phyloP scores from a whole-genome alignment of 148 eudicot species.

The Vaccinium myrtillus region DNA sequence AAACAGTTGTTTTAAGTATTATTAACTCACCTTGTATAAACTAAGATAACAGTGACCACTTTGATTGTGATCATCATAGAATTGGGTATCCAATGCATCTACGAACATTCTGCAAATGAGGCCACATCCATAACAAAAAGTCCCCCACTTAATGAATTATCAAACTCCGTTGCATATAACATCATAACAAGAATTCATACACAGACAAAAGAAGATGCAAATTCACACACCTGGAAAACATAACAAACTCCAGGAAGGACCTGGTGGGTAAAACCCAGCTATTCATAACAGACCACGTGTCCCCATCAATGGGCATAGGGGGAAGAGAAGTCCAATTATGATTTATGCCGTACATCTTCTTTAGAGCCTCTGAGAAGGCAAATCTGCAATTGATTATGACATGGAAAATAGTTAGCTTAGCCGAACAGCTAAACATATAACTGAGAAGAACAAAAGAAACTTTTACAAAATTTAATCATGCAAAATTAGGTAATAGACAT shows the following conservation, averaged over 20 bases:
- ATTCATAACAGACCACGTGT: constrained; percentile 89
- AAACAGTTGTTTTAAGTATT: neutral
- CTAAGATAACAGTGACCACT: constrained; percentile 71
- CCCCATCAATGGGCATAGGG: constrained; percentile 75
- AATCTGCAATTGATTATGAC: constrained; percentile 39
- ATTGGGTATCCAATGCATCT: constrained; percentile 68
- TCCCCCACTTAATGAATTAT: neutral
- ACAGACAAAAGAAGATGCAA: neutral
- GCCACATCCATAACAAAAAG: neutral
- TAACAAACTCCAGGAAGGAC: constrained; percentile 87
- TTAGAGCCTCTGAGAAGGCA: constrained; percentile 74
- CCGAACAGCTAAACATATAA: neutral
- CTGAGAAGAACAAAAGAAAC: neutral
- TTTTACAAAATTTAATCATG: neutral
- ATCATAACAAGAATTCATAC: neutral
- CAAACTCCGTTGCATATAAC: too few relatives aligned
- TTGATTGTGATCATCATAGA: constrained; percentile 64
- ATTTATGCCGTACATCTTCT: constrained; percentile 72
- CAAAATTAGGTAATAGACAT: neutral
- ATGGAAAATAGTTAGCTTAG: neutral
- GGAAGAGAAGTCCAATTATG: constrained; percentile 52
- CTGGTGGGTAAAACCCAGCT: constrained; percentile 89
- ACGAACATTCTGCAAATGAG: constrained; percentile 78
- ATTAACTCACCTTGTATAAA: constrained; percentile 57
- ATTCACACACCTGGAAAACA: constrained; percentile 71